Base-by-base conservation (phyloP, 768 basidiomycete genomes). In the Russula emetica region DNA sequence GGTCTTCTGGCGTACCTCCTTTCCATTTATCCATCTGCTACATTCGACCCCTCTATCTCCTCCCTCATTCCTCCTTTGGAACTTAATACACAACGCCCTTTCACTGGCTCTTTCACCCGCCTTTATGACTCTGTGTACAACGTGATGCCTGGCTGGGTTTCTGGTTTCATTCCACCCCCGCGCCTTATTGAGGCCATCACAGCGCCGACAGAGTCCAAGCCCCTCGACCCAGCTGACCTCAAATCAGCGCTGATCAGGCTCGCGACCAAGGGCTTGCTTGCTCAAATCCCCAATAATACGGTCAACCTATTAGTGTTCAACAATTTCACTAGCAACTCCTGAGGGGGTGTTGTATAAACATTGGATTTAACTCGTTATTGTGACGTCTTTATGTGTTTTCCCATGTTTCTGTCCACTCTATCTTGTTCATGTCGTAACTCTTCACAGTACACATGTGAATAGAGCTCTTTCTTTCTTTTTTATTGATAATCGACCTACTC, bases 1-100 rank as follows among this genome's bases (percentile, higher is more conserved):
- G 94, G 94, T 67, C 75, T 96, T 58, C 76, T 91, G 55, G 94
- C 94, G 11, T 97, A 97, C 80, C 81, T 92, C 69, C 82, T 97
- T 62, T 92, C 91, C 26, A 82, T 95, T 71, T 87, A 93, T 76
- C 89, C 88, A 6, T 83, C 83, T 0, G 66, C 74, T 49, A 75
- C 79, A 1, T 90, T 90, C 72, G 68, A 84, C 71, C 86, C 87
- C 16, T 56, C 67, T 7, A 67, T 82, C 62, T 70, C 74, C 55
- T 56, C 71, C 9, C 72, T 74, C 56, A 64, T 76, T 49, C 72
- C 80, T 26, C 73, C 80, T 26, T 77, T 54, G 67, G 72, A 18
- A 67, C 76, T 65, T 73, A 70, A 72, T 32, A 53, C 55, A 69
- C 72, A 45, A 66, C 77, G 49, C 73, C 80, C 71, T 61, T 72